phyloP scores from a whole-genome alignment of 306 rosid genomes.

The Rosa persica region DNA sequence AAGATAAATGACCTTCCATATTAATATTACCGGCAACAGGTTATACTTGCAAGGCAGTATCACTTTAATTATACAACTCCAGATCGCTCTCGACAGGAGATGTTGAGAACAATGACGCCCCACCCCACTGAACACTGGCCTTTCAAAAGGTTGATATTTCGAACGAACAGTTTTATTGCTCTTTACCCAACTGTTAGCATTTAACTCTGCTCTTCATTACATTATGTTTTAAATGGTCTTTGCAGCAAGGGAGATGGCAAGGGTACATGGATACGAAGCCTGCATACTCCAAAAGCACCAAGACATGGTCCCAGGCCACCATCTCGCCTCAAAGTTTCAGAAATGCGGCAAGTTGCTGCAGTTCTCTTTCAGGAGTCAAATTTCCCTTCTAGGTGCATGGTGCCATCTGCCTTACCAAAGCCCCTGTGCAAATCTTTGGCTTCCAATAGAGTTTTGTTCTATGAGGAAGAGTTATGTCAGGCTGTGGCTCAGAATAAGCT shows the following conservation, averaged over 20 bases:
- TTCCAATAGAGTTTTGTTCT: conserved; percentile 83
- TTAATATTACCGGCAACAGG: conserved; percentile 40
- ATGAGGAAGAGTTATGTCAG: conserved; percentile 92
- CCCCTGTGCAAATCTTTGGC: conserved; percentile 87
- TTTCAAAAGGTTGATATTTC: conserved; percentile 48
- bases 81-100: conserved; percentile 81
- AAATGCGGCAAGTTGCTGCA: conserved; percentile 88
- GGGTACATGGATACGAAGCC: conserved; percentile 54
- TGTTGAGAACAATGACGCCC: conserved; percentile 70
- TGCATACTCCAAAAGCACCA: conserved; percentile 91
- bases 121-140: conserved; percentile 85
- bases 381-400: conserved; percentile 67
- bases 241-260: conserved; percentile 73
- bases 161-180: background rate
- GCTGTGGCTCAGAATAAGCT: conserved; percentile 98
- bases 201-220: background rate
- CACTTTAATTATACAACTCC: conserved; percentile 92
- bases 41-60: conserved; percentile 72
- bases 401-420: conserved; percentile 67
- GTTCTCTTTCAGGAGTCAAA: conserved; percentile 86
- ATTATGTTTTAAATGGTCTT: background rate
- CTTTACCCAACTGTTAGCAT: background rate
- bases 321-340: conserved; percentile 82
- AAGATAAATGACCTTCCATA: conserved; percentile 12
- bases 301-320: conserved; percentile 90